phyloP scores from a whole-genome alignment of 106 monocot genomes.

The Ottelia alismoides region DNA sequence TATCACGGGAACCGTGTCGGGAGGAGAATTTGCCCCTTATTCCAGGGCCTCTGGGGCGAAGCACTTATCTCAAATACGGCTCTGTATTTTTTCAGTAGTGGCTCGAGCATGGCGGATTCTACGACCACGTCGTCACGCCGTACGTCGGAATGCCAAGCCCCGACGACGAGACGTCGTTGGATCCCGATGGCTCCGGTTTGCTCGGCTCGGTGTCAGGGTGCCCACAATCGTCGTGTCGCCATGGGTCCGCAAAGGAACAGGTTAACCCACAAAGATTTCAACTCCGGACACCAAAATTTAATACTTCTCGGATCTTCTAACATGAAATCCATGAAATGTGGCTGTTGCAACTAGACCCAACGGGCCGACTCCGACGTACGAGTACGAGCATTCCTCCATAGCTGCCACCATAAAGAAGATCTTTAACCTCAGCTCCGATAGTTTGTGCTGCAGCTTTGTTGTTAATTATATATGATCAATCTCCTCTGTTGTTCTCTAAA shows the following conservation, averaged over 20 bases:
- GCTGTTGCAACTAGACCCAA: slow-evolving; percentile 42
- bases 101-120: slow-evolving; percentile 88
- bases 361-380: slow-evolving; percentile 47
- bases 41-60: too few species aligned
- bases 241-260: slow-evolving; percentile 80
- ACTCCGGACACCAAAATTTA: too few species aligned
- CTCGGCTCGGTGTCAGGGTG: slow-evolving; percentile 61
- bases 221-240: slow-evolving; percentile 82
- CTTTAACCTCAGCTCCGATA: slow-evolving; percentile 52
- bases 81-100: too few species aligned
- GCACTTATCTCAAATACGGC: too few species aligned
- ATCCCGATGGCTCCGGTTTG: slow-evolving; percentile 73
- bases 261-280: too few species aligned
- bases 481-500: too few species aligned
- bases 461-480: too few species aligned
- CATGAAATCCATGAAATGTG: background rate
- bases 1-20: too few species aligned
- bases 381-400: slow-evolving; percentile 82
- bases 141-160: slow-evolving; percentile 56
- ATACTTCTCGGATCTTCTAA: background rate
- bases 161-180: slow-evolving; percentile 20
- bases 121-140: slow-evolving; percentile 69
- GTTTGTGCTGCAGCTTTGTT: too few species aligned
- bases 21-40: too few species aligned
- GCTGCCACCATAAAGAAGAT: slow-evolving; percentile 75